Conservation (phyloP, 2,329 filamentous ascomycete genomes). For the Venturia asperata region DNA sequence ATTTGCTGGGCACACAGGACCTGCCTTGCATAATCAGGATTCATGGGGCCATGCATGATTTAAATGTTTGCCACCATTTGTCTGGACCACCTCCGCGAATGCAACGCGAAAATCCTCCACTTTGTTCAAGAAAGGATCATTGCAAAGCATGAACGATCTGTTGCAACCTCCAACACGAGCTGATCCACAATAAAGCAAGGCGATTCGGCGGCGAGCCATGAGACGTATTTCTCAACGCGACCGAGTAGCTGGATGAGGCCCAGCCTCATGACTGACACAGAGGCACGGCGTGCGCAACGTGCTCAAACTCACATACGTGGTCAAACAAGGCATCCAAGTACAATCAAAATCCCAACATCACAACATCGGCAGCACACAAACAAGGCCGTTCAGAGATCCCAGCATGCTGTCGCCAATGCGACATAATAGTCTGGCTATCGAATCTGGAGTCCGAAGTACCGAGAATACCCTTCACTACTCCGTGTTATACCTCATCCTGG, state of each 20-base stretch:
- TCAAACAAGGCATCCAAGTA: neutral
- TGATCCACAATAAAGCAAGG: neutral
- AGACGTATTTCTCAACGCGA: neutral
- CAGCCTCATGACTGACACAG: neutral
- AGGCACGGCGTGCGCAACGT: slow-evolving; percentile 1
- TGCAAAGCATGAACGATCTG: neutral
- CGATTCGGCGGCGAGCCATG: neutral
- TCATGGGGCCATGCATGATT: slow-evolving; percentile 5
- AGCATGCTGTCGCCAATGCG: neutral
- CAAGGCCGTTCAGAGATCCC: neutral
- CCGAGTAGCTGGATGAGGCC: neutral
- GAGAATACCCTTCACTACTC: neutral
- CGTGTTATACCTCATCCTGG: neutral
- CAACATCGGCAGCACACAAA: neutral
- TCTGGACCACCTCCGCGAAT: slow-evolving; percentile 9
- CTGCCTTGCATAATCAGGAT: slow-evolving; percentile 13
- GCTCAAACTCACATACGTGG: neutral
- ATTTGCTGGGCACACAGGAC: neutral
- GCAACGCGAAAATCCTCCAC: neutral
- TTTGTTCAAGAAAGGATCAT: neutral
- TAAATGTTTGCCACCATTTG: neutral
- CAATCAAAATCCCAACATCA: neutral
- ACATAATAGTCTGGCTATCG: neutral
- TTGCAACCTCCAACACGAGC: neutral
- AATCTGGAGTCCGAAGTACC: neutral